Percentiles rank a stretch among this genome's conserved stretches.
Conservation (phyloP, 1,284 basidiomycete genomes). For the Tylopilus sp. region DNA sequence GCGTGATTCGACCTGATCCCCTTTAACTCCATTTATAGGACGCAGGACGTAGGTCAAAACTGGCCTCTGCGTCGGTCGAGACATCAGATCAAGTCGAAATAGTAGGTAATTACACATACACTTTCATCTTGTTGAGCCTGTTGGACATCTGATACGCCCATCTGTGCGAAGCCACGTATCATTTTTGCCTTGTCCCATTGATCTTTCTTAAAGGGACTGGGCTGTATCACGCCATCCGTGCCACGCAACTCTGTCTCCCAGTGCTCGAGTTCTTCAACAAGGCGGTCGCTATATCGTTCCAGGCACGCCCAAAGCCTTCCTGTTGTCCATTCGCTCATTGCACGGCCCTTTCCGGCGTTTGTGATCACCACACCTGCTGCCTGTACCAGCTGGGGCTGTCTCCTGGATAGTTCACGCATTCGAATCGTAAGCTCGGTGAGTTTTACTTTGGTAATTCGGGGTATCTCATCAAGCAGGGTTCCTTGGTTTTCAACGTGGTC, state of each 20-base stretch:
- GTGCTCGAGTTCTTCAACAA: constrained; percentile 55
- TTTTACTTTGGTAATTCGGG: constrained; percentile 34
- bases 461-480: constrained; percentile 9
- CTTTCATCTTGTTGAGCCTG: constrained; percentile 11
- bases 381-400: constrained; percentile 49
- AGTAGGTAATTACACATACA: constrained; percentile 12
- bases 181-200: constrained; percentile 72
- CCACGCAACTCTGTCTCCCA: constrained; percentile 55
- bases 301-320: constrained; percentile 68
- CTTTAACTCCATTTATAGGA: constrained; percentile 31
- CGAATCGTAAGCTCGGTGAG: constrained; percentile 53
- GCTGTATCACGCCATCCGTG: constrained; percentile 29
- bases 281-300: constrained; percentile 68
- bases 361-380: constrained; percentile 54
- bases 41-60: constrained; percentile 42
- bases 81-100: constrained; percentile 3
- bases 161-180: constrained; percentile 66
- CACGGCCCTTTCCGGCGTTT: constrained; percentile 32
- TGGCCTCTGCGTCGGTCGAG: constrained; percentile 33
- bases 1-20: constrained; percentile 42
- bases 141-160: constrained; percentile 39
- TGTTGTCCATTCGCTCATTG: constrained; percentile 32
- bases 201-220: constrained; percentile 48
- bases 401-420: constrained; percentile 50
- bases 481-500: neutral